These are phyloP conservation scores for Camelina neglecta DNA, from an alignment of 345 rosid genomes.

Conservation along the genomic window DNA sequence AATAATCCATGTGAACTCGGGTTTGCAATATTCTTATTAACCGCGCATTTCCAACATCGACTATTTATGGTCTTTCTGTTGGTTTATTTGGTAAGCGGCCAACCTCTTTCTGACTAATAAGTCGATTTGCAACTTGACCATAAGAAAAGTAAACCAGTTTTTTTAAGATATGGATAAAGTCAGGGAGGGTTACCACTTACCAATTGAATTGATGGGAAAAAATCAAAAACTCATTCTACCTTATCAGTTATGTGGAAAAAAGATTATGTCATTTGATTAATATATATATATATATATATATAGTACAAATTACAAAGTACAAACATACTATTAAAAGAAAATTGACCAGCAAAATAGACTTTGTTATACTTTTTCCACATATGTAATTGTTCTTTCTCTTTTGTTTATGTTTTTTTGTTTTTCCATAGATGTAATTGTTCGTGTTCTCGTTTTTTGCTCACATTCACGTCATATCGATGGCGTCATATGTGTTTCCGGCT, in stretches of 20 bases:
- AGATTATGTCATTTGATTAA: not conserved
- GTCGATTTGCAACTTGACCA: not conserved
- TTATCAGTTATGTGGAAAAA: not conserved
- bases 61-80: not conserved
- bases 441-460: not conserved
- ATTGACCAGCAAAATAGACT: not conserved
- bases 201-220: not conserved
- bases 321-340: not conserved
- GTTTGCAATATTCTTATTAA: not conserved
- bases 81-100: not conserved
- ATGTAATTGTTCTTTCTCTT: too few species aligned
- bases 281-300: too few species aligned
- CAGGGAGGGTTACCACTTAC: not conserved
- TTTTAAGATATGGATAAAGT: not conserved
- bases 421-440: not conserved
- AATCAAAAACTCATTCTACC: not conserved
- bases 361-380: too few species aligned
- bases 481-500: not conserved
- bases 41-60: not conserved
- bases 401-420: too few species aligned
- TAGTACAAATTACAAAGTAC: too few species aligned
- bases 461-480: not conserved
- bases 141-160: not conserved
- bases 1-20: not conserved
- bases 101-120: not conserved